Base-by-base conservation (phyloP, 1,284 basidiomycete genomes). In the Malassezia restricta region DNA sequence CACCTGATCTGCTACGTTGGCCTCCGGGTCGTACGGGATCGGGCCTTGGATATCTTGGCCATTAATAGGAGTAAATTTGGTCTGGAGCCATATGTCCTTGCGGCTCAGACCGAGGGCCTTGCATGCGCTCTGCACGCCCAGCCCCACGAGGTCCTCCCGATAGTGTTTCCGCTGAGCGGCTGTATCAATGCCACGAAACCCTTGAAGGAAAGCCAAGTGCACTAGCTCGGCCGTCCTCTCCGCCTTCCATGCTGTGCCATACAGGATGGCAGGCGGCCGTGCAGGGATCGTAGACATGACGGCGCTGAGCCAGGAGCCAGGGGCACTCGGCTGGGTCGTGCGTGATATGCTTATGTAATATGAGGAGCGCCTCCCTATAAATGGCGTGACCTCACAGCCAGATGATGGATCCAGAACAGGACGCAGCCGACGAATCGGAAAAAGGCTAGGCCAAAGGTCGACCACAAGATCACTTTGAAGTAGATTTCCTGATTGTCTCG, bases 371-470 rank as follows among this genome's bases (percentile, higher is more conserved):
- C 59, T 63, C 57, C 65, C 63, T 8, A 66, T 47, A 56, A 65
- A 35, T 35, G 33, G 33, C 33, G 33, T 35, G 33, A 72, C 52
- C 64, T 68, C n/a, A 66, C 49, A 7, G 62, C 43, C 48, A 71
- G 64, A 4, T 68, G 41, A 45, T 60, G 62, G 46, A 69, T 27
- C 68, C 68, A 72, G 47, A 64, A 72, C 50, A 66, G 52, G 27
- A 69, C 24, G 30, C 59, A 65, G 2, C 75, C 75, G 0, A 62
- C 15, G 74, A 96, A 91, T 40, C 89, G 81, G 62, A 95, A 81
- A 39, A 81, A 75, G 5, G 86, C 80, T 20, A 96, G 32, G 6
- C 75, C 82, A 71, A 94, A 92, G 0, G 89, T 95, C 29, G 86
- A 84, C 78, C 86, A 95, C 33, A 96, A 78, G 58, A 95, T 85